Conservation (phyloP, 2,329 filamentous ascomycete species). For the Colletotrichum noveboracense region DNA sequence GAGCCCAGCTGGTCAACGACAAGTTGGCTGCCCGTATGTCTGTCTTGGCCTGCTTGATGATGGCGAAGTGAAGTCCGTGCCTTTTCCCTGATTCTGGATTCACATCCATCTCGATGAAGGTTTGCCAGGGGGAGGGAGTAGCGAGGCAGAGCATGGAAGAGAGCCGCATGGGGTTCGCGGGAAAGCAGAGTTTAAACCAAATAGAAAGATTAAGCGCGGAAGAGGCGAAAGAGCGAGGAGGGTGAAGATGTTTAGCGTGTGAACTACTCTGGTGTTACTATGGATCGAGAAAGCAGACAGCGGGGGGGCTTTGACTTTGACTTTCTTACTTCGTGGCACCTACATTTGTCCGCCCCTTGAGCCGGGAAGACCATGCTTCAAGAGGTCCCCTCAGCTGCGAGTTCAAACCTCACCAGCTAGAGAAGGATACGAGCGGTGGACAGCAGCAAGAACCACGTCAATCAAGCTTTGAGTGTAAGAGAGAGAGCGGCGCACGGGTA, state of each 20-base stretch:
- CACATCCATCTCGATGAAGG: neutral
- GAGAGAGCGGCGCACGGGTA: neutral
- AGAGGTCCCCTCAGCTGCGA: neutral
- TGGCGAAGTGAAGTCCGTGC: neutral
- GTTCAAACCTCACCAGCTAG: neutral
- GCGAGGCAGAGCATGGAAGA: neutral
- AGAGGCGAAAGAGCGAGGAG: neutral
- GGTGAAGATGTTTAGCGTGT: neutral
- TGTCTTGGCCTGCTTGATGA: neutral
- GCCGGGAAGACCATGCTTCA: neutral
- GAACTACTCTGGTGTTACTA: neutral
- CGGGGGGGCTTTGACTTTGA: neutral
- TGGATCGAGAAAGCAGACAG: neutral
- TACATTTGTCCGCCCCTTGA: neutral
- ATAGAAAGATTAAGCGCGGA: neutral
- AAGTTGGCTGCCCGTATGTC: neutral
- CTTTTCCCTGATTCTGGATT: neutral
- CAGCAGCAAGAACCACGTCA: neutral
- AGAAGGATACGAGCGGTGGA: neutral
- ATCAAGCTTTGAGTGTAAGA: neutral
- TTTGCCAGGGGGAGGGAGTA: neutral
- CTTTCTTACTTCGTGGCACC: neutral
- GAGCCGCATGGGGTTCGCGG: neutral
- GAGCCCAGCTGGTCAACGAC: neutral
- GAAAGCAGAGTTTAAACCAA: neutral